phyloP scores from a whole-genome alignment of 345 rosid genomes.

The Capsella bursapastoris region DNA sequence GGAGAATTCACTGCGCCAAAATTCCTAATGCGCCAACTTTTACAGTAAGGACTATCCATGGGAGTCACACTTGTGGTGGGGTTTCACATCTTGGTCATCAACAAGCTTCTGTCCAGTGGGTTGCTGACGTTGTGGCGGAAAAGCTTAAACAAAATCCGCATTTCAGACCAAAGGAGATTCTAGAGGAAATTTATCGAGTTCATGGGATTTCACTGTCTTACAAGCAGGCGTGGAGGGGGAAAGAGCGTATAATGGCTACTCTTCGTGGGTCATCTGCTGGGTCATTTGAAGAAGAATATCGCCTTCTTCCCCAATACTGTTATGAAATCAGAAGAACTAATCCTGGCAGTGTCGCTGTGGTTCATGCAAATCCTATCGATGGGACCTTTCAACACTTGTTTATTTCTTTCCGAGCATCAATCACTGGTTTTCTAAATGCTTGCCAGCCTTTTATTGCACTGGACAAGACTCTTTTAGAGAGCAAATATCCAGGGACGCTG shows the following conservation, averaged over 20 bases:
- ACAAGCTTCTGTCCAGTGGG: conserved; percentile 96
- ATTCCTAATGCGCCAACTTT: conserved; percentile 80
- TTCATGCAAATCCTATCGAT: conserved; percentile 62
- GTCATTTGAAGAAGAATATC: conserved; percentile 88
- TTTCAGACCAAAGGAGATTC: conserved; percentile 82
- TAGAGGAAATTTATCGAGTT: conserved; percentile 84
- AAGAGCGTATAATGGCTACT: conserved; percentile 82
- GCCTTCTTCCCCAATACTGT: conserved; percentile 88
- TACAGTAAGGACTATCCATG: conserved; percentile 82
- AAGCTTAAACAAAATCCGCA: conserved; percentile 77
- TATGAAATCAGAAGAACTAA: conserved; percentile 74
- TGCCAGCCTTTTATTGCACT: conserved; percentile 88
- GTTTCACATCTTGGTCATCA: conserved; percentile 90
- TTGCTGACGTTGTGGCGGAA: conserved; percentile 78
- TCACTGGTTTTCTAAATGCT: conserved; percentile 77
- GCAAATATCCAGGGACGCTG: conserved; percentile 79
- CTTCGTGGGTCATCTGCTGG: conserved; percentile 86
- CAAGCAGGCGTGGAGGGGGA: conserved; percentile 98
- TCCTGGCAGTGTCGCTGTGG: conserved; percentile 78
- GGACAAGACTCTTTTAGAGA: conserved; percentile 67
- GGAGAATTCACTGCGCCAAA: conserved; percentile 95
- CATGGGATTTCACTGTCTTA: conserved; percentile 87
- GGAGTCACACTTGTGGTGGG: conserved; percentile 78
- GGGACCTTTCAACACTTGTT: conserved; percentile 78
- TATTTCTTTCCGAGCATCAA: conserved; percentile 81